Conservation (phyloP, 768 basidiomycete genomes). For the Neoboletus brunneissimus region DNA sequence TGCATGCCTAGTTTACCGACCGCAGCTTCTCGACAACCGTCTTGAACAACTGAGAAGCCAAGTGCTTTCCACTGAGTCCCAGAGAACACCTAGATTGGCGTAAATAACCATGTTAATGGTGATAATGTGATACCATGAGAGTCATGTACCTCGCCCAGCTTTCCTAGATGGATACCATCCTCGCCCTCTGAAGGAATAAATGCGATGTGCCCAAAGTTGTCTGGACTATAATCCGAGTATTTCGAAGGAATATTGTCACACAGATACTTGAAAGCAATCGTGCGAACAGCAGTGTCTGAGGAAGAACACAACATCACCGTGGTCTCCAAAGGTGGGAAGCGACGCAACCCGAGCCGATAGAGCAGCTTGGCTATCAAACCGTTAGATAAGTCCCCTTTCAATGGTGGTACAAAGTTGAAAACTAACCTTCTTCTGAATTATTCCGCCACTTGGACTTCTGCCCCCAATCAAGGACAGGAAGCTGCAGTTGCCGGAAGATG, state of each 20-base stretch:
- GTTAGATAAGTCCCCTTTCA: not conserved
- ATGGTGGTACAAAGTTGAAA: not conserved
- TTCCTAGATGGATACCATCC: constrained; percentile 52
- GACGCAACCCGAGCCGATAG: constrained; percentile 64
- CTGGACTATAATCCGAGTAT: constrained; percentile 60
- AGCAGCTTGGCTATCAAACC: constrained; percentile 67
- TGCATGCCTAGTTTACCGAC: constrained; percentile 63
- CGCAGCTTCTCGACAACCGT: constrained; percentile 49
- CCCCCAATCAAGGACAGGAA: constrained; percentile 91
- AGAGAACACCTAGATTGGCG: constrained; percentile 58
- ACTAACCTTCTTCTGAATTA: constrained; percentile 81
- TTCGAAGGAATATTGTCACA: constrained; percentile 64
- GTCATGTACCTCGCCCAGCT: constrained; percentile 55
- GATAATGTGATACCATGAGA: not conserved
- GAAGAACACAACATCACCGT: constrained; percentile 70
- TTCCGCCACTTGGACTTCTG: constrained; percentile 71
- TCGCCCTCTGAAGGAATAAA: constrained; percentile 77
- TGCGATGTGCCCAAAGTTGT: constrained; percentile 51
- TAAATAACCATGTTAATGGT: not conserved
- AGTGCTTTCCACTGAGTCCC: constrained; percentile 64
- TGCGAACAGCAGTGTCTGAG: constrained; percentile 46
- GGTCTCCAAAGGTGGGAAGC: constrained; percentile 63
- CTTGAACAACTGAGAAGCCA: constrained; percentile 72
- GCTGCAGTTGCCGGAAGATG: constrained; percentile 62
- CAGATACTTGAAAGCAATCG: constrained; percentile 75